phyloP scores from a whole-genome alignment of 805 yeast genomes.

The Nakazawaea molendinolei region DNA sequence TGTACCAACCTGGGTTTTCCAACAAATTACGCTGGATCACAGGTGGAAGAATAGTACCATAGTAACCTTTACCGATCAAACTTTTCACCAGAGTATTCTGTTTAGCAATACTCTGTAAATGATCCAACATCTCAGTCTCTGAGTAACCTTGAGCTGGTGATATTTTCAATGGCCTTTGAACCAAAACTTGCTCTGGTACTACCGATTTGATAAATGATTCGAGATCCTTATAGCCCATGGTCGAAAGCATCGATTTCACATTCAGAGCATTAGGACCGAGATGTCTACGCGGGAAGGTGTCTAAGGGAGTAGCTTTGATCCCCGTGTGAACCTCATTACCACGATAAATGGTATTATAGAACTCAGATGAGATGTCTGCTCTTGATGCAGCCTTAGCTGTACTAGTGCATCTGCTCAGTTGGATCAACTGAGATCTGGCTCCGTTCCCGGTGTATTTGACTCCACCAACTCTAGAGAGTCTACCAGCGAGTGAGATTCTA shows the following conservation, averaged over 20 bases:
- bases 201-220: slow-evolving; percentile 65
- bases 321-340: slow-evolving; percentile 24
- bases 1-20: slow-evolving; percentile 97
- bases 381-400: slow-evolving; percentile 22
- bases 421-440: too few species aligned
- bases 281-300: slow-evolving; percentile 86
- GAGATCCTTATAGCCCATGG: slow-evolving; percentile 60
- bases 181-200: slow-evolving; percentile 70
- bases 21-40: slow-evolving; percentile 88
- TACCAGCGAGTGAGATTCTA: too few species aligned
- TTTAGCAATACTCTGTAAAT: slow-evolving; percentile 60
- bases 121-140: slow-evolving; percentile 72
- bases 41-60: slow-evolving; percentile 84
- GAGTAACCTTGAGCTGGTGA: slow-evolving; percentile 70
- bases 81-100: slow-evolving; percentile 71
- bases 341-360: slow-evolving; percentile 41
- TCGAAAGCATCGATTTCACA: slow-evolving; percentile 56
- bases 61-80: slow-evolving; percentile 91
- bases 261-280: slow-evolving; percentile 71
- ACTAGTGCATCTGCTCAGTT: too few species aligned
- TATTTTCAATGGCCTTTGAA: slow-evolving; percentile 59
- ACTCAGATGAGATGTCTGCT: slow-evolving; percentile 50
- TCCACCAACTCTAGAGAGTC: too few species aligned
- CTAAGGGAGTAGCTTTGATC: slow-evolving; percentile 34
- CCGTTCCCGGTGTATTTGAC: too few species aligned